A percentile compares a stretch with the other conserved stretches of the same genome.
phyloP scores from a whole-genome alignment of 805 yeast species.

The Ogataea wickerhamii region DNA sequence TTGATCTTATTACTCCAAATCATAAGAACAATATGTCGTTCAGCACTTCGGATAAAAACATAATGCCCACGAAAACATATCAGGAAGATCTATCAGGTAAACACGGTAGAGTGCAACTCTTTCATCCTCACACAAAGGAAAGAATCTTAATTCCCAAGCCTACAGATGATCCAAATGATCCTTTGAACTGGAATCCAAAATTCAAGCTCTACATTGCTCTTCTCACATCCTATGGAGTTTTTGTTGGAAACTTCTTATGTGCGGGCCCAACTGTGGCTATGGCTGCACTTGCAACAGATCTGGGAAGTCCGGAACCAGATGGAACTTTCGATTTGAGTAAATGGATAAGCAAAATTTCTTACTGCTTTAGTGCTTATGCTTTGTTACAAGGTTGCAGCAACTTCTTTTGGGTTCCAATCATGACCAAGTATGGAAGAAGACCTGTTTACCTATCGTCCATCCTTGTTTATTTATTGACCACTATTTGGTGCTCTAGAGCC shows the following conservation, averaged over 20 bases:
- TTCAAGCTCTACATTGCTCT: slow-evolving; percentile 7
- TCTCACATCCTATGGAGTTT: slow-evolving; percentile 9
- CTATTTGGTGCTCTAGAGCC: slow-evolving; percentile 33
- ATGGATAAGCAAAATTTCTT: slow-evolving; percentile 8
- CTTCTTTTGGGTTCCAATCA: slow-evolving; percentile 34
- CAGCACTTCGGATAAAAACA: too few relatives aligned
- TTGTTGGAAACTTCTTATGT: slow-evolving; percentile 9
- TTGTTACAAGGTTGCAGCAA: slow-evolving; percentile 37
- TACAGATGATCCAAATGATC: slow-evolving; percentile 63
- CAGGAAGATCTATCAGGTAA: not conserved
- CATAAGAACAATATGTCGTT: too few relatives aligned
- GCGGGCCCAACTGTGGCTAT: slow-evolving; percentile 10
- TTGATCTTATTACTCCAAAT: too few relatives aligned
- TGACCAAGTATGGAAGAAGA: slow-evolving; percentile 36
- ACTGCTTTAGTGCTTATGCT: slow-evolving; percentile 8
- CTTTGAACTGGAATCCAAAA: slow-evolving; percentile 52
- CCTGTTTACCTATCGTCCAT: slow-evolving; percentile 33
- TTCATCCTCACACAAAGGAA: slow-evolving; percentile 7
- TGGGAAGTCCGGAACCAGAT: slow-evolving; percentile 5
- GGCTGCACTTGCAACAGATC: slow-evolving; percentile 3
- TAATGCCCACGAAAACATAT: too few relatives aligned
- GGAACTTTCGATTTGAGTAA: slow-evolving; percentile 5
- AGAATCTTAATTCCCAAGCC: slow-evolving; percentile 57
- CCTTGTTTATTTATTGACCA: slow-evolving; percentile 27
- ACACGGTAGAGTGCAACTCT: slow-evolving; percentile 8